phyloP scores from a whole-genome alignment of 2,329 filamentous ascomycete genomes.

The Bisporella sp. region DNA sequence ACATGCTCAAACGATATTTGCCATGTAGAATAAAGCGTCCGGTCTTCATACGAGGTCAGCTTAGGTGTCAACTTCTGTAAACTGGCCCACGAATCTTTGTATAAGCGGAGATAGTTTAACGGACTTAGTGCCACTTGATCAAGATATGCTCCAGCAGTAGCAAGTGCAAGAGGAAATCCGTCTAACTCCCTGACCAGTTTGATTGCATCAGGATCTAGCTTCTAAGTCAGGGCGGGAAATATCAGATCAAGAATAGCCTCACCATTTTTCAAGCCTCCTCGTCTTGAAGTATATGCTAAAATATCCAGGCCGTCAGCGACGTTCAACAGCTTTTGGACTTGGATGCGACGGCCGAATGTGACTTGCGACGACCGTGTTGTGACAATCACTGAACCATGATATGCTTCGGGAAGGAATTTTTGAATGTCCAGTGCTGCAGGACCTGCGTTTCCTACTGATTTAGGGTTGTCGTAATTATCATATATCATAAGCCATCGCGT shows the following conservation, averaged over 20 bases:
- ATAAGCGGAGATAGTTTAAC: constrained; percentile 11
- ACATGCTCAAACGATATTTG: constrained; percentile 26
- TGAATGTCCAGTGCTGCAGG: constrained; percentile 3
- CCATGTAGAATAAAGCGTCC: not conserved
- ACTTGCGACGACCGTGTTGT: constrained; percentile 1
- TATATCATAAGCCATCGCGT: constrained; percentile 6
- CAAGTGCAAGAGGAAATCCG: not conserved
- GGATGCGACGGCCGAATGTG: not conserved
- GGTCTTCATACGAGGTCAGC: constrained; percentile 11
- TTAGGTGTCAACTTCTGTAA: constrained; percentile 4
- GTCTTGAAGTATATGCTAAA: constrained; percentile 15
- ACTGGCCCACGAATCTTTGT: constrained; percentile 10
- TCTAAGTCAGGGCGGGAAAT: constrained; percentile 12
- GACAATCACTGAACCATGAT: constrained; percentile 12
- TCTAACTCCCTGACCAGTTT: constrained; percentile 5
- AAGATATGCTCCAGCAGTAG: constrained; percentile 8
- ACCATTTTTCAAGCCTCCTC: constrained; percentile 3
- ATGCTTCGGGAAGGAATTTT: constrained; percentile 2
- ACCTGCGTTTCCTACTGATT: constrained; percentile 3
- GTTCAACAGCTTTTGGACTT: constrained; percentile 9
- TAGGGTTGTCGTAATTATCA: constrained; percentile 29
- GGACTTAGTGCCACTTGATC: constrained; percentile 5
- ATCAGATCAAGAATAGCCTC: constrained; percentile 1
- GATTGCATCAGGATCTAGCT: constrained; percentile 6
- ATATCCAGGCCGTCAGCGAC: constrained; percentile 14